phyloP scores from a whole-genome alignment of 202 grass and related monocot species.

The Panicum hallii region DNA sequence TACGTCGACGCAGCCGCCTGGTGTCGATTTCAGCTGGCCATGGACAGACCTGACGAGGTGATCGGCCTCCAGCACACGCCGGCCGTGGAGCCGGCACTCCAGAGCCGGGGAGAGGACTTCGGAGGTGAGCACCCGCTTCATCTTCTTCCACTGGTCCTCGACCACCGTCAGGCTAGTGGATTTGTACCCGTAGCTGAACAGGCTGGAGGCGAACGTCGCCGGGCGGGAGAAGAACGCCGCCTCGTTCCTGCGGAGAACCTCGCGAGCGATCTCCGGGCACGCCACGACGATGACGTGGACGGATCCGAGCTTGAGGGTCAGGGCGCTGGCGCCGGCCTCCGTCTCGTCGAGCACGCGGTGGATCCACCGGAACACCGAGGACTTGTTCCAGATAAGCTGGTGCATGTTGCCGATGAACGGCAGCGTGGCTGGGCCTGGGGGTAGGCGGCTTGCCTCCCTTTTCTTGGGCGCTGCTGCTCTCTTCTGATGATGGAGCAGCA shows the following conservation, averaged over 20 bases:
- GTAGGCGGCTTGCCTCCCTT: background rate
- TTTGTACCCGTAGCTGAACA: slow-evolving; percentile 6
- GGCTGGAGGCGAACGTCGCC: background rate
- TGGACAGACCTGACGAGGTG: background rate
- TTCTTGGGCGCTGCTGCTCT: background rate
- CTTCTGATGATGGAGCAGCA: background rate
- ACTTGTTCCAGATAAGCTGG: background rate
- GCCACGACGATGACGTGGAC: background rate
- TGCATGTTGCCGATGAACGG: background rate
- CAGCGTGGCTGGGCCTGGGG: background rate
- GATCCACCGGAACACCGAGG: background rate
- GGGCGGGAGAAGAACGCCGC: background rate
- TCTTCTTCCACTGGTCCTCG: background rate
- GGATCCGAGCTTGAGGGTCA: background rate
- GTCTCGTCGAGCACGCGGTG: background rate
- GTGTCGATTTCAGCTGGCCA: background rate
- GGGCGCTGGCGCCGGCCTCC: background rate
- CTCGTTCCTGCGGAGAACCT: background rate
- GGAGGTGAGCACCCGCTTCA: background rate
- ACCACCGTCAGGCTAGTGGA: background rate
- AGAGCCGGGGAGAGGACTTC: background rate
- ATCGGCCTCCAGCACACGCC: background rate
- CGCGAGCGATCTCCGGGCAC: background rate
- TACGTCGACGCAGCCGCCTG: background rate
- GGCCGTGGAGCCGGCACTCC: background rate